Conservation (phyloP, 2,329 filamentous ascomycete genomes). For the Paracamarosporium sp. region DNA sequence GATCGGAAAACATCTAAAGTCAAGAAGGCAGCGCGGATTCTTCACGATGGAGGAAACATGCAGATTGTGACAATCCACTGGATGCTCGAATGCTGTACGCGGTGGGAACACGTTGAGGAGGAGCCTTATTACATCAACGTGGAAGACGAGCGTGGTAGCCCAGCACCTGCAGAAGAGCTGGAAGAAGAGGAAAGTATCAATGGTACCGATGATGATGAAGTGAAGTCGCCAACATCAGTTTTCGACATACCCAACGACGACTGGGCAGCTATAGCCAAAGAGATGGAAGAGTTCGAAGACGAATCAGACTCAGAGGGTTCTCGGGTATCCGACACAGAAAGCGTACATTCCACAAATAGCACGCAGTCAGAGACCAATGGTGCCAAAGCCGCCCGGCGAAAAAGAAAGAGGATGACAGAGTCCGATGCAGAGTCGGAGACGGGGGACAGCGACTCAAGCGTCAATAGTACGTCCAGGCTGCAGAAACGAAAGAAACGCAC, state of each 20-base stretch:
- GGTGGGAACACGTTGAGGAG: conserved; percentile 84
- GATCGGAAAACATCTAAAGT: conserved; percentile 87
- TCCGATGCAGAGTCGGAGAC: conserved; percentile 45
- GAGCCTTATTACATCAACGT: conserved; percentile 79
- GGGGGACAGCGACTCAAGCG: conserved; percentile 50
- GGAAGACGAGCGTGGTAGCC: conserved; percentile 64
- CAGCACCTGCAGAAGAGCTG: conserved; percentile 40
- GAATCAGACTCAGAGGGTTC: conserved; percentile 44
- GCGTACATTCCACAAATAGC: conserved; percentile 40
- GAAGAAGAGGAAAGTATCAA: conserved; percentile 46
- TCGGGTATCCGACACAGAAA: conserved; percentile 41
- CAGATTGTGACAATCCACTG: conserved; percentile 93
- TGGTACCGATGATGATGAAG: conserved; percentile 46
- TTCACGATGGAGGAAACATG: conserved; percentile 61
- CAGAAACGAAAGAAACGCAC: conserved; percentile 58
- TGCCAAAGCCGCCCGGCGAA: conserved; percentile 28
- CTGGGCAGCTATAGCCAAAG: conserved; percentile 66
- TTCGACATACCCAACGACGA: conserved; percentile 39
- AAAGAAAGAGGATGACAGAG: conserved; percentile 43
- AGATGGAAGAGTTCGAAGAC: conserved; percentile 76
- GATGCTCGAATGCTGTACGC: conserved; percentile 83
- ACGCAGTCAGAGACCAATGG: conserved; percentile 29
- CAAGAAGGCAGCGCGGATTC: conserved; percentile 79
- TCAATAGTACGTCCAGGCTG: conserved; percentile 47
- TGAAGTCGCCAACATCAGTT: conserved; percentile 30